Evolutionary conservation across 352 stramenopile genomes (phyloP), one percentile per base, ranked within the genome.

Genomic region (Phytophthora hybrid): DNA sequence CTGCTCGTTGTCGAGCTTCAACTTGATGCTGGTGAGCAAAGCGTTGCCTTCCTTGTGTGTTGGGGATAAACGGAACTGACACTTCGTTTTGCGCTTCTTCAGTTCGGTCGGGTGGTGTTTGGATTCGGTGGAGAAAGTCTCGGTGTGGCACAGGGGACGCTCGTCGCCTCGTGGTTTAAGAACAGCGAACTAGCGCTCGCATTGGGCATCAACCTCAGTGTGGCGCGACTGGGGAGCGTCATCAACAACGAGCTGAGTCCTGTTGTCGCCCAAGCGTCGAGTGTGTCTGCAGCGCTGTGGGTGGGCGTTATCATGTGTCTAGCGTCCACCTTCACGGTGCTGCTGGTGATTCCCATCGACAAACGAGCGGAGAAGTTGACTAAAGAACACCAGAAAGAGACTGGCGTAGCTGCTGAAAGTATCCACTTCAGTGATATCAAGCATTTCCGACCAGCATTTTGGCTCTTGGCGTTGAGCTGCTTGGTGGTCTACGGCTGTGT

Each of bases 401-500:
- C 26, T 23, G 53, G 32, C 5, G 59, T 31, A 34, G 65, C 68
- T 47, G 76, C 74, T 13, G 80, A 92, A 59, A 83, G 69, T 46
- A 90, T 94, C 69, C 86, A 82, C 60, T 84, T 94, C 32, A 84
- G 83, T 64, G 86, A 96, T 63, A 73, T 96, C 21, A 88, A 89
- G 52, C 80, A 94, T 52, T 96, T 96, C 62, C 85, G 85, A 1
- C 87, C 86, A 31, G 82, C 92, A 0, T 98, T 98, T 69, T 98
- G 92, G 93, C 72, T 98, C 5, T 69, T 98, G 16, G 87, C 84
- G 7, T 64, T 98, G n/a, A 95, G 84, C 58, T 98, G 93, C 66
- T 76, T 98, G 53, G 88, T 98, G 2, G 87, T 98, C 13, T 99
- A 99, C 60, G 95, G 93, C 37, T 97, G 91, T 63, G 92, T 99